Evolutionary conservation across 2,329 filamentous ascomycete species (phyloP), one percentile per base, ranked within the genome.

Genomic region (Epichloe bromicola): DNA sequence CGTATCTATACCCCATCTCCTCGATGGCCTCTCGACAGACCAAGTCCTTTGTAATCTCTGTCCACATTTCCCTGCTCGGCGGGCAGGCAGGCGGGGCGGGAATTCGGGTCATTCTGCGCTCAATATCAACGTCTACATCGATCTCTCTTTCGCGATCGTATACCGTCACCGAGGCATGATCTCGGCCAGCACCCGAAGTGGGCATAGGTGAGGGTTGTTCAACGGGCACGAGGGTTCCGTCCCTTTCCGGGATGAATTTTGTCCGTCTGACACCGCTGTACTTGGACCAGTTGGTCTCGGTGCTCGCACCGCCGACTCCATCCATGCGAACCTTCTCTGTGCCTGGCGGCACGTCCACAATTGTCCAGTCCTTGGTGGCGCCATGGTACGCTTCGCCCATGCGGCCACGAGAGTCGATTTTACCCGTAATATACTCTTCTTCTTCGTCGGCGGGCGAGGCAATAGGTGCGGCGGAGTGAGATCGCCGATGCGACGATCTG

Each of bases 21-120:
- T 95, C 84, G 56, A 97, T 86, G 17, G 93, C 93, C 64, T 96
- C 89, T 49, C 85, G 82, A 53, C 84, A 75, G 15, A 97, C 88
- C 37, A 97, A 70, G 58, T 95, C 90, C 69, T 95, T 95, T 44
- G 91, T 95, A 59, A 98, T 88, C 68, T 97, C 93, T 0, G 93
- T 98, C 91, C 91, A 97, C 72, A 95, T 86, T 53, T 85, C 80
- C 51, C 78, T 76, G 34, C 76, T 70, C 48, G 74, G 74, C 20
- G 72, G 65, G 14, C 65, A 64, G 15, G 67, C 61, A 50, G 60
- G 68, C 52, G 57, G 64, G 47, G 55, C 66, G 54, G 61, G 65
- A 36, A 56, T 55, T 30, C 67, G 68, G 51, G 69, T 65, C 20
- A 71, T 70, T 56, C 66, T 46, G 11, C 70, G 70, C 55, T 83